These are phyloP conservation scores for Gynandropsis gynandra DNA, from an alignment of 345 rosid species.

Conservation along the genomic window DNA sequence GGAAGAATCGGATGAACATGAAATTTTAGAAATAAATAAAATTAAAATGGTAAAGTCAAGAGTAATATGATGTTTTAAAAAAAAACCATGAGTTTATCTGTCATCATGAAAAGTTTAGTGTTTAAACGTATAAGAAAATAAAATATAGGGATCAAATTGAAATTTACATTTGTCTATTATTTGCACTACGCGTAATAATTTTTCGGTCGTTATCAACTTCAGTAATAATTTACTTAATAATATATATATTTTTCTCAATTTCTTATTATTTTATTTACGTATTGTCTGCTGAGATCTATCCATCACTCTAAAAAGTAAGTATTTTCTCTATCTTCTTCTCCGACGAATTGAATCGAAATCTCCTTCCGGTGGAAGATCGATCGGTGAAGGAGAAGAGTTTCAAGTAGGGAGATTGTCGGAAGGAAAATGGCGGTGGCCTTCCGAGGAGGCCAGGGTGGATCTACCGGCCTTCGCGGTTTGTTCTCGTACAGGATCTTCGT, in stretches of 20 bases:
- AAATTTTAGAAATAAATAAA: too few relatives aligned
- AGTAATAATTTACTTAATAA: neutral
- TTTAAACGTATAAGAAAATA: neutral
- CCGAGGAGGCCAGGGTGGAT: conserved; percentile 58
- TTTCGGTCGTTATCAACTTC: conserved; percentile 4
- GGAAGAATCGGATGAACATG: too few relatives aligned
- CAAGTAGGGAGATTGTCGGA: neutral
- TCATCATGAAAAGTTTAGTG: too few relatives aligned
- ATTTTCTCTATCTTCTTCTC: neutral
- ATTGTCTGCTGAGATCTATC: conserved; percentile 28
- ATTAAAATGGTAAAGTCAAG: too few relatives aligned
- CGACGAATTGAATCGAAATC: neutral
- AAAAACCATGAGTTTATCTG: too few relatives aligned
- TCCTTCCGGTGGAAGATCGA: conserved; percentile 14
- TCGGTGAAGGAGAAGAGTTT: conserved; percentile 10
- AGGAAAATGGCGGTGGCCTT: conserved; percentile 71
- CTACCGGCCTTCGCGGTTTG: conserved; percentile 47
- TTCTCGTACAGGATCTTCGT: conserved; percentile 73
- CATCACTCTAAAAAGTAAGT: conserved; percentile 22
- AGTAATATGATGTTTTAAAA: too few relatives aligned
- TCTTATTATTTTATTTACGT: conserved; percentile 10
- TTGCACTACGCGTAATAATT: conserved; percentile 23
- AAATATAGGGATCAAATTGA: conserved; percentile 6
- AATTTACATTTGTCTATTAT: neutral
- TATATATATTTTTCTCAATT: neutral